Percentiles rank a stretch among this genome's conserved stretches.
These are phyloP conservation scores for Wakefieldia striispora DNA, from an alignment of 768 basidiomycete genomes.

Conservation along the genomic window DNA sequence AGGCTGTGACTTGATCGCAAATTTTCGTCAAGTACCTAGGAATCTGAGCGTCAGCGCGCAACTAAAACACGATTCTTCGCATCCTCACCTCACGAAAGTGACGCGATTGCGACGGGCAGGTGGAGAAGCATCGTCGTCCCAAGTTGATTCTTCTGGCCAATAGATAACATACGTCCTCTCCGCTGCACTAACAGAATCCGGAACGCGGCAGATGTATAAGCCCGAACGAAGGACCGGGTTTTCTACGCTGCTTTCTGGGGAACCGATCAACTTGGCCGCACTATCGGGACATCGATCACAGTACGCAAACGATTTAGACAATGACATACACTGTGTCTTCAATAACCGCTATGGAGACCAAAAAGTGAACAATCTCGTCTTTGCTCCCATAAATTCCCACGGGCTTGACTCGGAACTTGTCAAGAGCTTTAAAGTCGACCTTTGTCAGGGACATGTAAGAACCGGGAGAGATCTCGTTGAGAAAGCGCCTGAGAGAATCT, in stretches of 20 bases:
- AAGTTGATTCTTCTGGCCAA: conserved; percentile 62
- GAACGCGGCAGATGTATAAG: conserved; percentile 42
- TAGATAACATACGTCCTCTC: conserved; percentile 48
- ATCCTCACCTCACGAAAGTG: conserved; percentile 56
- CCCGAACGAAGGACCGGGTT: conserved; percentile 44
- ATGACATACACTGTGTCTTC: conserved; percentile 40
- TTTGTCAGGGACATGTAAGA: conserved; percentile 55
- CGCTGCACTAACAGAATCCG: neutral
- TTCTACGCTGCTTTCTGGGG: neutral
- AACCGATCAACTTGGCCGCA: conserved; percentile 6
- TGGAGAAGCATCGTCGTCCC: conserved; percentile 49
- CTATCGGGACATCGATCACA: conserved; percentile 8
- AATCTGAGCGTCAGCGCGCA: neutral
- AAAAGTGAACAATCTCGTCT: conserved; percentile 46
- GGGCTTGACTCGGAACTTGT: conserved; percentile 43
- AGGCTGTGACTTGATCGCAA: conserved; percentile 49
- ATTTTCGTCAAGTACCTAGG: conserved; percentile 58
- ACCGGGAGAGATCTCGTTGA: conserved; percentile 48
- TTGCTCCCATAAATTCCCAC: conserved; percentile 59
- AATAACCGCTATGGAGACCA: conserved; percentile 38
- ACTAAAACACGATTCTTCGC: neutral
- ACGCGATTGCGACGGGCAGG: conserved; percentile 50
- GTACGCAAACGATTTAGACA: neutral
- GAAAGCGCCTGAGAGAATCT: conserved; percentile 45
- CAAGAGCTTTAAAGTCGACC: conserved; percentile 55